Percentiles rank a stretch among this genome's conserved stretches.
Conservation (phyloP, 1,139 yeast species). For the Suzukiozyma palmioleophila region DNA sequence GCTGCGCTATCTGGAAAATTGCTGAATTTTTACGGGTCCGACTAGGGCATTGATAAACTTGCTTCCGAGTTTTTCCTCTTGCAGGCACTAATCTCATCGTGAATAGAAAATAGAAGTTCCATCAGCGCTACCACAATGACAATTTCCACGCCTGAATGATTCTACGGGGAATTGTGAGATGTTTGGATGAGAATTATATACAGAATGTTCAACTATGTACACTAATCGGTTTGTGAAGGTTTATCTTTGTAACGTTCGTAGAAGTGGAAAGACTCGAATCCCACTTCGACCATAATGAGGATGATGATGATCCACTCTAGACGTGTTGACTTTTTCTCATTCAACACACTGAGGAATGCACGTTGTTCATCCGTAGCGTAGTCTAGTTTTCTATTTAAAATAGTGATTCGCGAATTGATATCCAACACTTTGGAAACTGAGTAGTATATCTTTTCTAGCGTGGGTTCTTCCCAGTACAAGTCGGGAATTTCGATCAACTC, state of each 20-base stretch:
- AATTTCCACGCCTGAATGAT: no score
- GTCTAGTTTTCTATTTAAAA: constrained; percentile 78
- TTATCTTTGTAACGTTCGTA: not conserved
- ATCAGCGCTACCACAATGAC: no score
- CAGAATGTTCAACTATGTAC: no score
- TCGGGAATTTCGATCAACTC: constrained; percentile 92
- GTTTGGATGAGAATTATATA: no score
- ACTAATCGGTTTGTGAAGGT: no score
- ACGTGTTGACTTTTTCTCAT: constrained; percentile 70
- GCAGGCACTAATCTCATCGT: no score
- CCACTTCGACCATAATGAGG: constrained; percentile 78
- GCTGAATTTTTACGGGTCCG: no score
- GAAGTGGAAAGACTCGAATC: constrained; percentile 65
- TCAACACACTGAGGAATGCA: constrained; percentile 68
- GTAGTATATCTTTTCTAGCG: constrained; percentile 69
- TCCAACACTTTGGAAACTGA: constrained; percentile 69
- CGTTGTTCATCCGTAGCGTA: constrained; percentile 87
- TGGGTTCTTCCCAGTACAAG: constrained; percentile 88
- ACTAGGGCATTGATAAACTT: no score
- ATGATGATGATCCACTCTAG: constrained; percentile 86
- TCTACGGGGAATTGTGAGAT: no score
- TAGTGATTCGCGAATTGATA: constrained; percentile 69
- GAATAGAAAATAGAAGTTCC: no score
- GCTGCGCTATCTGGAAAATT: no score
- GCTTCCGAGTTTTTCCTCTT: no score